Conservation (phyloP, 768 basidiomycete species). For the Cystobasidium onofrii region DNA sequence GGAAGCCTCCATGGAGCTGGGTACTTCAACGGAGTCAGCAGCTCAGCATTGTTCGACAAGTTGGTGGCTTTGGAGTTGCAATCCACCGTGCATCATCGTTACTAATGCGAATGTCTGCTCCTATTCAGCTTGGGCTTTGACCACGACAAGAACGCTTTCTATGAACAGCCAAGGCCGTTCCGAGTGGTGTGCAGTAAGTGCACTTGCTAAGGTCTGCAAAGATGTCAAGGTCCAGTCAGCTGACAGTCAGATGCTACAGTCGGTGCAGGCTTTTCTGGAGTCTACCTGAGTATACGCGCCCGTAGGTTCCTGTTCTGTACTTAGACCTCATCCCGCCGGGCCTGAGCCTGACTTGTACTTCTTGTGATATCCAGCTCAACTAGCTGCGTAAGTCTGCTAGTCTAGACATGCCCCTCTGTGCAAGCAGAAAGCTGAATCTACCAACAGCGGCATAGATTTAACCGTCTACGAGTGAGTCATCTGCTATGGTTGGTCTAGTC, state of each 20-base stretch:
- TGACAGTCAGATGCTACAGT: neutral
- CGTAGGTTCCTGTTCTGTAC: neutral
- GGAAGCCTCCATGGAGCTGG: neutral
- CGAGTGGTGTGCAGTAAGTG: neutral
- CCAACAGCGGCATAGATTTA: neutral
- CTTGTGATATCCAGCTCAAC: neutral
- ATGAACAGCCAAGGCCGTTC: neutral
- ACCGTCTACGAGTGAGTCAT: neutral
- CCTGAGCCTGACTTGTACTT: neutral
- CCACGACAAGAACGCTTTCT: conserved; percentile 8
- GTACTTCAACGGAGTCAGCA: neutral
- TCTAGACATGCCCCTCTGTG: neutral
- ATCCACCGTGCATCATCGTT: neutral
- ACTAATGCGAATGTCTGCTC: neutral
- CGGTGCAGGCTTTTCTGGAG: conserved; percentile 10
- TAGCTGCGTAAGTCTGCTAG: neutral
- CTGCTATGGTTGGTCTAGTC: too few species aligned
- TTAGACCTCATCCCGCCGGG: too few species aligned
- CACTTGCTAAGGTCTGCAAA: neutral
- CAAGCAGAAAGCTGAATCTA: neutral
- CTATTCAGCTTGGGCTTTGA: neutral
- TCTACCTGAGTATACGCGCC: conserved; percentile 7
- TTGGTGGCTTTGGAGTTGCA: neutral
- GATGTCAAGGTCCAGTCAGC: neutral
- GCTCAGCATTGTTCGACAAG: neutral